phyloP scores from a whole-genome alignment of 2,329 filamentous ascomycete species.

The Pestalotiopsis sp. region DNA sequence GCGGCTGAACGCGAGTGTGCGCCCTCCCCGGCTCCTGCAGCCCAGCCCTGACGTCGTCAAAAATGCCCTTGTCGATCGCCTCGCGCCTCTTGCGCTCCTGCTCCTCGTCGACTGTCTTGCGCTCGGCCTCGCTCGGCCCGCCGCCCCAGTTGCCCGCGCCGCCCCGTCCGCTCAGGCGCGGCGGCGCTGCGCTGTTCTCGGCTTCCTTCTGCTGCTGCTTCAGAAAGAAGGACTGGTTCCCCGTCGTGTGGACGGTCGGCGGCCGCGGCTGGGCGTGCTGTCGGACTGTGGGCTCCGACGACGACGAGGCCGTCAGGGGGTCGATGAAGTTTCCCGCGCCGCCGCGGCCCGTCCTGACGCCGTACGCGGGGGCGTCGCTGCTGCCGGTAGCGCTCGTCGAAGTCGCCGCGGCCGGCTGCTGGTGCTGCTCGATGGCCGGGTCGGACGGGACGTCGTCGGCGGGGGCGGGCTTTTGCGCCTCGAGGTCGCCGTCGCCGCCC shows the following conservation, averaged over 20 bases:
- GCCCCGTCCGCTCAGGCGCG: slow-evolving; percentile 44
- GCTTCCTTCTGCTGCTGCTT: neutral
- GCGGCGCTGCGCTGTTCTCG: neutral
- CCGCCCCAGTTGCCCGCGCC: slow-evolving; percentile 58
- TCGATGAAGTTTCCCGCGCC: slow-evolving; percentile 63
- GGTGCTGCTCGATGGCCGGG: slow-evolving; percentile 13
- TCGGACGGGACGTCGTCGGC: slow-evolving; percentile 23
- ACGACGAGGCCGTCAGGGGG: slow-evolving; percentile 26
- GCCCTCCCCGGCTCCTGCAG: slow-evolving; percentile 27
- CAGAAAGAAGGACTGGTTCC: neutral
- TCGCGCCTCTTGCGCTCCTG: slow-evolving; percentile 26
- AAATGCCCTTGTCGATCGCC: slow-evolving; percentile 29
- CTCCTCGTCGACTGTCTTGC: slow-evolving; percentile 20
- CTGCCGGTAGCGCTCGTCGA: neutral
- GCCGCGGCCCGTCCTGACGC: slow-evolving; percentile 55
- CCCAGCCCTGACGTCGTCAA: slow-evolving; percentile 25
- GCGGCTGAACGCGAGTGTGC: slow-evolving; percentile 12
- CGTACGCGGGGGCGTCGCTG: slow-evolving; percentile 17
- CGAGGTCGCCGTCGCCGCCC: slow-evolving; percentile 28
- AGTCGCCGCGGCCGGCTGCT: slow-evolving; percentile 20
- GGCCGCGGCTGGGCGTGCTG: slow-evolving; percentile 1
- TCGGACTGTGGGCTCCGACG: neutral
- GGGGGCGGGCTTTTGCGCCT: slow-evolving; percentile 35
- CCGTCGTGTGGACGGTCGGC: slow-evolving; percentile 3
- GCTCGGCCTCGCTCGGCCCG: slow-evolving; percentile 2